Conservation (phyloP, 225 moss, liverwort and hornwort species). For the Straminergon stramineum region DNA sequence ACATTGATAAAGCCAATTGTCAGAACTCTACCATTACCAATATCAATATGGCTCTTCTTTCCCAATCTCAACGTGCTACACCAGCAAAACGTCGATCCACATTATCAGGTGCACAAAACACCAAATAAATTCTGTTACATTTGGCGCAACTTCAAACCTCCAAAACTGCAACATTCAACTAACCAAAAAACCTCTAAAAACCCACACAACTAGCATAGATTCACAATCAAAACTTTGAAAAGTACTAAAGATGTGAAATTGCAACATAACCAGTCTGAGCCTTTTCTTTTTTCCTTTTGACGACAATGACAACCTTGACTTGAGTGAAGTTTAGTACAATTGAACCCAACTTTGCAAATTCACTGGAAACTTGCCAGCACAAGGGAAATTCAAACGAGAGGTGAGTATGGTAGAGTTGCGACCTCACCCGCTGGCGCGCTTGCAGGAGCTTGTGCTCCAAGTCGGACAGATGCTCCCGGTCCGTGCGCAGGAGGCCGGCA, state of each 20-base stretch:
- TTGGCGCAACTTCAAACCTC: background rate
- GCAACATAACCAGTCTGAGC: background rate
- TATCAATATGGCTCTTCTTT: background rate
- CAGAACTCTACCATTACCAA: background rate
- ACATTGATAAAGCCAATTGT: background rate
- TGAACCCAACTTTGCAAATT: background rate
- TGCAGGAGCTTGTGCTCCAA: slow-evolving; percentile 55
- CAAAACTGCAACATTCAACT: background rate
- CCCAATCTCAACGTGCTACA: background rate
- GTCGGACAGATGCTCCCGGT: slow-evolving; percentile 44
- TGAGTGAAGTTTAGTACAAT: background rate
- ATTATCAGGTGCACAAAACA: background rate
- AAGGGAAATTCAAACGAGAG: background rate
- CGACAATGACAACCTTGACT: background rate
- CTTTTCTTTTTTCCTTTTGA: background rate
- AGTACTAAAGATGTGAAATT: background rate
- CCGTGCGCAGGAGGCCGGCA: slow-evolving; percentile 18
- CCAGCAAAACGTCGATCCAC: background rate
- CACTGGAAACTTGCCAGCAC: background rate
- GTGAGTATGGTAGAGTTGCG: no score
- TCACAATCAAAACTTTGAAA: background rate
- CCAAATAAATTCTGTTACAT: no score
- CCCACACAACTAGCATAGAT: background rate
- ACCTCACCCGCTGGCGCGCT: slow-evolving; percentile 51
- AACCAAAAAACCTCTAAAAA: background rate